phyloP scores from a whole-genome alignment of 257 asterid species.

The Scutellaria minor region DNA sequence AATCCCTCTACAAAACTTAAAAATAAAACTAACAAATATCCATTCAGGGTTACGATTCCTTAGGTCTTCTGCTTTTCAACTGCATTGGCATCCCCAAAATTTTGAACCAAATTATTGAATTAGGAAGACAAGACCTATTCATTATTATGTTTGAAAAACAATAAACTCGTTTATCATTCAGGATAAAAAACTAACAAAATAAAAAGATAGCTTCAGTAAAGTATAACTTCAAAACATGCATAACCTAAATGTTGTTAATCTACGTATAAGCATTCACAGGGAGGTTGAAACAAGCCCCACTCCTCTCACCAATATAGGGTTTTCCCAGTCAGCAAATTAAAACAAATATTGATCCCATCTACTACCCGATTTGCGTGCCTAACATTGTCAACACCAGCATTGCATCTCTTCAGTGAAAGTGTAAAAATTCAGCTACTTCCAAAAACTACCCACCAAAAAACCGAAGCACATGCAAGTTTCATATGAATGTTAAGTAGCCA shows the following conservation, averaged over 20 bases:
- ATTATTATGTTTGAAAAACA: neutral
- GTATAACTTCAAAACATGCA: neutral
- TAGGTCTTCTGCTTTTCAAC: slow-evolving; percentile 8
- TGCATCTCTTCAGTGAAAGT: neutral
- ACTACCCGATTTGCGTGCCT: neutral
- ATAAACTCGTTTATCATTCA: slow-evolving; percentile 1
- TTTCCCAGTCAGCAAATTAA: neutral
- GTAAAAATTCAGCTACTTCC: neutral
- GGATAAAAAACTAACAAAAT: slow-evolving; percentile 26
- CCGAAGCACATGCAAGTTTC: slow-evolving; percentile 10
- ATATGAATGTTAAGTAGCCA: slow-evolving; percentile 15
- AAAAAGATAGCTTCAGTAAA: neutral
- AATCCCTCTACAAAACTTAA: slow-evolving; percentile 27
- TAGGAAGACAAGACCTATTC: neutral
- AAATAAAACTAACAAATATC: slow-evolving; percentile 11
- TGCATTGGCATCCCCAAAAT: slow-evolving; percentile 3
- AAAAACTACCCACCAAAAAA: neutral
- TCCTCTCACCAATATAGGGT: neutral
- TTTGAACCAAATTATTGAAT: neutral
- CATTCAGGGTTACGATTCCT: slow-evolving; percentile 4
- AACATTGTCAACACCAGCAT: neutral
- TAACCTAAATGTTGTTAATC: neutral
- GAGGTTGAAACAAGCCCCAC: slow-evolving; percentile 2
- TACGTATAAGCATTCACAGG: neutral
- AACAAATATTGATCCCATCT: neutral